Evolutionary conservation across 805 yeast genomes (phyloP).

Genomic region (Candida ipomoeae): DNA sequence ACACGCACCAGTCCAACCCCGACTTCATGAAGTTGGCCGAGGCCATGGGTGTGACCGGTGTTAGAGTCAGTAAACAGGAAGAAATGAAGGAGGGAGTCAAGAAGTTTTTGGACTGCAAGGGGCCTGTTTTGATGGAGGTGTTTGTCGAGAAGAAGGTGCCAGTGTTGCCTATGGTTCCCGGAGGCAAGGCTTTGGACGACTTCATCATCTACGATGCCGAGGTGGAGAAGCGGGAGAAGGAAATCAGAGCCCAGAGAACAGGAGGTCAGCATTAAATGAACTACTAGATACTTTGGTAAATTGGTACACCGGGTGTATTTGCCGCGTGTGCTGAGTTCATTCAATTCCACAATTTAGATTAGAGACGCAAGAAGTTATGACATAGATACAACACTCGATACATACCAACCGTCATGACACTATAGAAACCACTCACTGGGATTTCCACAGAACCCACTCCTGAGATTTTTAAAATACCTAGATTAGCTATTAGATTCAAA

Average conservation of each 20-base stretch:
- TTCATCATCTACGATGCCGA: slow-evolving; percentile 83
- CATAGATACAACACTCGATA: too few species aligned
- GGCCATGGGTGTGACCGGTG: slow-evolving; percentile 86
- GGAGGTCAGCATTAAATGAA: slow-evolving; percentile 54
- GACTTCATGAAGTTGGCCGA: slow-evolving; percentile 91
- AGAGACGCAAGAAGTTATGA: too few species aligned
- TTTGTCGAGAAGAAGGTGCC: slow-evolving; percentile 90
- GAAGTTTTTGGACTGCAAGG: slow-evolving; percentile 67
- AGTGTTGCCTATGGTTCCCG: slow-evolving; percentile 97
- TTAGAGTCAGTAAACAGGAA: slow-evolving; percentile 65
- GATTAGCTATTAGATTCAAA: too few species aligned
- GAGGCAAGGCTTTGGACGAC: slow-evolving; percentile 91
- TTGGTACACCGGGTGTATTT: too few species aligned
- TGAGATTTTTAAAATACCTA: too few species aligned
- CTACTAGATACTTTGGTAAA: neutral
- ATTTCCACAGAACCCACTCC: too few species aligned
- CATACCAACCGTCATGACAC: too few species aligned
- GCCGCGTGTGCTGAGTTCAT: neutral
- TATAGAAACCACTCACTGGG: too few species aligned
- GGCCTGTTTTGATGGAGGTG: slow-evolving; percentile 90
- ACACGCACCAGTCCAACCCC: slow-evolving; percentile 94
- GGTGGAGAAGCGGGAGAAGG: slow-evolving; percentile 67
- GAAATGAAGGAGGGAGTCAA: slow-evolving; percentile 48
- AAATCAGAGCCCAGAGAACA: slow-evolving; percentile 68
- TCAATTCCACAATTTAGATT: neutral